A percentile compares a stretch with the other conserved stretches of the same genome.
These are phyloP conservation scores for Boletales sp. DNA, from an alignment of 768 basidiomycete species.

Conservation along the genomic window DNA sequence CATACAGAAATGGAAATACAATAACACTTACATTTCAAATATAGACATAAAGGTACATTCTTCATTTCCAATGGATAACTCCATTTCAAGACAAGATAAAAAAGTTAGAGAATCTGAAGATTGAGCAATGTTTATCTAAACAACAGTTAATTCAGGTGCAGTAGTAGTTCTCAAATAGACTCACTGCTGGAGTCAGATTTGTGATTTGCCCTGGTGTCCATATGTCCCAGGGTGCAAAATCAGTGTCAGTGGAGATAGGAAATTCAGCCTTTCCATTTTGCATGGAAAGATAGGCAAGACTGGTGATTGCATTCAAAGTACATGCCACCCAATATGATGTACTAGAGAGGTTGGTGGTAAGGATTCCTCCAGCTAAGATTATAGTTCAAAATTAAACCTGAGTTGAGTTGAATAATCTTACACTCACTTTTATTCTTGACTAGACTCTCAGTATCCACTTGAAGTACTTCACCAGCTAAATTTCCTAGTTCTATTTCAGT, in stretches of 20 bases:
- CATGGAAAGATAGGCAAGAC: neutral
- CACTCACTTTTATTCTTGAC: too few relatives aligned
- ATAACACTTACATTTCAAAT: too few relatives aligned
- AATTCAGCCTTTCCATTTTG: neutral
- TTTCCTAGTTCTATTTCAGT: conserved; percentile 1
- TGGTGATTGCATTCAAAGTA: neutral
- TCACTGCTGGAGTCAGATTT: neutral
- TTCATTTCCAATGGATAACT: too few relatives aligned
- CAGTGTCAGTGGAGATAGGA: too few relatives aligned
- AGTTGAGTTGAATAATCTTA: too few relatives aligned
- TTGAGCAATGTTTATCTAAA: too few relatives aligned
- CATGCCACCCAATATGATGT: conserved; percentile 6
- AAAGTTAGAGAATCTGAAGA: too few relatives aligned
- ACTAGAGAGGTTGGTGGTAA: neutral
- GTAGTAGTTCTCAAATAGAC: too few relatives aligned
- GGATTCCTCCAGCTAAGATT: neutral
- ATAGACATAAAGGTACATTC: too few relatives aligned
- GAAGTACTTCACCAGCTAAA: neutral
- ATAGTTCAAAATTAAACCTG: neutral
- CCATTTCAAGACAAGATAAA: too few relatives aligned
- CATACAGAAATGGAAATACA: too few relatives aligned
- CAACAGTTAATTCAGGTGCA: too few relatives aligned
- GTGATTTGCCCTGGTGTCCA: conserved; percentile 4
- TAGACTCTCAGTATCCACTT: neutral
- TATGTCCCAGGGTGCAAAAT: neutral